Conservation (phyloP, 2,329 filamentous ascomycete species). For the Aplosporella prunicola region DNA sequence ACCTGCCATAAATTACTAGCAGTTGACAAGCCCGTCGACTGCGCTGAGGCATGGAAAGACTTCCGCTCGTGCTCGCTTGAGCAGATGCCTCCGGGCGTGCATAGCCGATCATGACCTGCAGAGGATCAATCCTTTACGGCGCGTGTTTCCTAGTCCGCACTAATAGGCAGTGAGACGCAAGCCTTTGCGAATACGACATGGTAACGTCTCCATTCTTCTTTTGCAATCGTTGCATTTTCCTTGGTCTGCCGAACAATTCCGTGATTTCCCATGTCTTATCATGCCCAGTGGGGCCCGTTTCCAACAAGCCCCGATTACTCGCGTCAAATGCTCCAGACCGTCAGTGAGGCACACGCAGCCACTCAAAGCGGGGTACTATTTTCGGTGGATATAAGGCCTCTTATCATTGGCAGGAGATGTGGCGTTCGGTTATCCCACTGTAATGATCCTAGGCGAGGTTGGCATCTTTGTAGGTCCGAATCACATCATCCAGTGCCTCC, state of each 20-base stretch:
- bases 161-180: no score
- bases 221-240: constrained; percentile 1
- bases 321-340: constrained; percentile 3
- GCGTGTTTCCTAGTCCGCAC: no score
- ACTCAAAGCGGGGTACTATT: not conserved
- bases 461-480: constrained; percentile 10
- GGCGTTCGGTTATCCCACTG: constrained; percentile 7
- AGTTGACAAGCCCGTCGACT: not conserved
- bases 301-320: no score
- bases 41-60: not conserved
- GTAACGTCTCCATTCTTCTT: no score
- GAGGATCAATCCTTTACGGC: no score
- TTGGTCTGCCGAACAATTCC: not conserved
- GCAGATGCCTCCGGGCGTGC: no score
- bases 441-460: constrained; percentile 5
- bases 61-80: no score
- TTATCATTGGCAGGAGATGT: constrained; percentile 3
- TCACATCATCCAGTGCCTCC: constrained; percentile 8
- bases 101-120: no score
- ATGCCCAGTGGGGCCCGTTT: no score
- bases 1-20: not conserved
- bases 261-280: no score
- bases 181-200: no score
- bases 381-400: constrained; percentile 1
- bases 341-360: not conserved